Base-by-base conservation (phyloP, 768 basidiomycete species). In the Serendipita sp. region DNA sequence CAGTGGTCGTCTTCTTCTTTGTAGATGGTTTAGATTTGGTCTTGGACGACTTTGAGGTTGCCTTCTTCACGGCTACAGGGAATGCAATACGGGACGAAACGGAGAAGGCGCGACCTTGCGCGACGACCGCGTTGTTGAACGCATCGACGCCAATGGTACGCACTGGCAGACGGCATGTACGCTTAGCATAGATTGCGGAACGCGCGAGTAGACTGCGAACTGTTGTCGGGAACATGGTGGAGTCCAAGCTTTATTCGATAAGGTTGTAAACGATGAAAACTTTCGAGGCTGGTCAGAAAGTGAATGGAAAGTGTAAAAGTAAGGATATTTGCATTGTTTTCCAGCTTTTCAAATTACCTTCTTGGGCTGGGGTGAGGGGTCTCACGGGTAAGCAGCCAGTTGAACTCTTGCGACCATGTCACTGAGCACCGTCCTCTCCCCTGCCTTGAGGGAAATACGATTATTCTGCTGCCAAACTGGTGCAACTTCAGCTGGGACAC, bases 401-500 rank as follows among this genome's bases (percentile, higher is more conserved):
- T 13, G 44, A 45, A 13, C 69, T 71, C 72, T 23, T 23, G 23
- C 23, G 23, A 70, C 66, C 70, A 84, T 83, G 82, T 80, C 76
- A 66, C 68, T 83, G 67, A 82, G 91, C 75, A 75, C 87, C 73
- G 84, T 82, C 27, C 76, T 92, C 68, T 83, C 87, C 2, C 88
- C 90, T 58, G 81, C 88, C 46, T 75, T 92, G 63, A 80, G 88
- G 67, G 90, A 92, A 74, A 78, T 92, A 63, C 83, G 90, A 63
- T 77, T 92, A 67, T 79, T 91, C 52, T 85, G 83, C 74, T 92
- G 86, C 65, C 91, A 92, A 73, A 80, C 83, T 0, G 82, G 85
- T 11, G 72, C 81, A 66, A 83, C 87, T 2, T 92, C 91, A 15
- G 82, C 83, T 45, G 91, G 91, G 44, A 85, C 85, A 66, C 79